Conservation (phyloP, 192 early-diverging fungal species). For the Umbelopsis sp. region DNA sequence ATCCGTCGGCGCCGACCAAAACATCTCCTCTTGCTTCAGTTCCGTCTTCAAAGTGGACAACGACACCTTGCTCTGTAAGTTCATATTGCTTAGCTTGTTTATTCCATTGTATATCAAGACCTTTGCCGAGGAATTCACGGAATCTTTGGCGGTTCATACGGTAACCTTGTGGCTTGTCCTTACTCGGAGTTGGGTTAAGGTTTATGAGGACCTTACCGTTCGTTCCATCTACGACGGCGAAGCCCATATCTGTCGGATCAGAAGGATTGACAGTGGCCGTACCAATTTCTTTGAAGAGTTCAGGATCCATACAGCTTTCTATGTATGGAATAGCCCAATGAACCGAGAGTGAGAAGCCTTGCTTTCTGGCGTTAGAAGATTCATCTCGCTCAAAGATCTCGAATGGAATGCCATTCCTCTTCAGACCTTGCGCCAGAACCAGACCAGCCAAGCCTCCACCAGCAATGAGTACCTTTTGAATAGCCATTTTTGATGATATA, state of each 20-base stretch:
- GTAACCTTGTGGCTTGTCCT: background rate
- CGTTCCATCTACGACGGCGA: background rate
- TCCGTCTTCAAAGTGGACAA: slow-evolving; percentile 21
- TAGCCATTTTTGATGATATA: background rate
- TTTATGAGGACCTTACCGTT: background rate
- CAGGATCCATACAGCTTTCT: background rate
- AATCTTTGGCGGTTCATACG: slow-evolving; percentile 17
- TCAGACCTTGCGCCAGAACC: slow-evolving; percentile 15
- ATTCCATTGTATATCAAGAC: slow-evolving; percentile 10
- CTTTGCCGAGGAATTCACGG: slow-evolving; percentile 4
- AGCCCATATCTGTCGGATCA: background rate
- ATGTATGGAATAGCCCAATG: background rate
- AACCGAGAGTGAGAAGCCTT: slow-evolving; percentile 9
- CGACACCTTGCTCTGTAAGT: slow-evolving; percentile 22
- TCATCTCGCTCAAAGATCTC: slow-evolving; percentile 24
- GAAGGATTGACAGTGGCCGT: background rate
- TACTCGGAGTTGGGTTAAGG: background rate
- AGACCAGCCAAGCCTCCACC: slow-evolving; percentile 30
- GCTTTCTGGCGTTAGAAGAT: background rate
- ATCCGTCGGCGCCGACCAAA: slow-evolving; percentile 42
- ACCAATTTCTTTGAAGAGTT: slow-evolving; percentile 7
- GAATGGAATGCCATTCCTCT: slow-evolving; percentile 24
- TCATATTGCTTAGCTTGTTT: slow-evolving; percentile 21
- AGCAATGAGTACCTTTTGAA: slow-evolving; percentile 29
- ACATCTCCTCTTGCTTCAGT: slow-evolving; percentile 20